Base-by-base conservation (phyloP, 441 rosid genomes). In the Biscutella laevigata region DNA sequence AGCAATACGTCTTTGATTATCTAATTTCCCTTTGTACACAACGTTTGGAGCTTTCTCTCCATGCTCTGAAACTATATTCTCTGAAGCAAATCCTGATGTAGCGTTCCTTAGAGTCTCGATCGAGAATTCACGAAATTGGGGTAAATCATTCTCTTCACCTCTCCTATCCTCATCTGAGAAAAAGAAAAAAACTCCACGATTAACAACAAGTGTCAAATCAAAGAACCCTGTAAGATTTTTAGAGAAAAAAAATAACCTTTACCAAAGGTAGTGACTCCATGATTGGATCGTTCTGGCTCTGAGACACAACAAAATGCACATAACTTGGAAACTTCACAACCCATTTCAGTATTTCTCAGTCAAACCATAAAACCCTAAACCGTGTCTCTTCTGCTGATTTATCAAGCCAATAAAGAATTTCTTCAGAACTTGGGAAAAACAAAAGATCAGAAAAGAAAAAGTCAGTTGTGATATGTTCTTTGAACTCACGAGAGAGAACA, bases 11-110 rank as follows among this genome's bases (percentile, higher is more conserved):
- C 66, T 78, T 60, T 82, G 86, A 68, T 72, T 77, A 55, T 77
- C 84, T 64, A 82, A 45, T 57, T 82, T 82, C 37, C 89, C 89
- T 64, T 73, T 80, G 61, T 76, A 83, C 16, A 83, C 84, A 51
- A 83, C 82, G 62, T 83, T 83, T 21, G 90, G 90, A 62, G 90
- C 90, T 74, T 73, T 83, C 35, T 83, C 84, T 15, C 84, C 86
- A 59, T 82, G 86, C 42, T 83, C 90, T 4, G 82, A 80, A 34
- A 83, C 84, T 59, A 83, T 83, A 60, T 83, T 83, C 71, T 80
- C 86, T 22, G 64, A 69, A 1, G 86, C 75, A 71, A 83, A 83
- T 40, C 90, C 84, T 27, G 86, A 83, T 13, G 90, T 83, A 0
- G 82, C 86, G 64, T 70, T 80, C 74, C 76, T 82, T 8, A 92